Evolutionary conservation across 139 green algal species (phyloP).

Genomic region (Chlamydomonas sphaeroides): DNA sequence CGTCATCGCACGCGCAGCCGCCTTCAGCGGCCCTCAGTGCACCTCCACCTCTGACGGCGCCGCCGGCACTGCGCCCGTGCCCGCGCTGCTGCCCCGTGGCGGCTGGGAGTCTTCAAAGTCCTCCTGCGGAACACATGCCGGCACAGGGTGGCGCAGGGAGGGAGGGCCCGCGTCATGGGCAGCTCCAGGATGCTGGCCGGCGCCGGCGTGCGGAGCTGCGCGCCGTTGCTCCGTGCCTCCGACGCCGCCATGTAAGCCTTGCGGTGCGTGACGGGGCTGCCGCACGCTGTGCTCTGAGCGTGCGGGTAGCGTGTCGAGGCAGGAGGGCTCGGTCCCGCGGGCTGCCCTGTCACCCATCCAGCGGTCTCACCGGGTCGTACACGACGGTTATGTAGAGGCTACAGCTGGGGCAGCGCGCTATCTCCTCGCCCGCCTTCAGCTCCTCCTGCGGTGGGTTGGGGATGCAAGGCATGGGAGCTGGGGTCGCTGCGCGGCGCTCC

Average conservation of each 20-base stretch:
- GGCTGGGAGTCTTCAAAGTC: not conserved
- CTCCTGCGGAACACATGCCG: not conserved
- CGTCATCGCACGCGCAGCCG: no score
- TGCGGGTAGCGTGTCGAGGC: not conserved
- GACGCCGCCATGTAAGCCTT: not conserved
- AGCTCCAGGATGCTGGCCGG: not conserved
- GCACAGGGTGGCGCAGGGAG: not conserved
- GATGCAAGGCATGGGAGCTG: no score
- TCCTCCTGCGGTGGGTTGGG: constrained; percentile 76
- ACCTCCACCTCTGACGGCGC: not conserved
- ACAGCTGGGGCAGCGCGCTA: constrained; percentile 95
- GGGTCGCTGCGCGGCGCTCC: no score
- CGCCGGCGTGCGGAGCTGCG: no score
- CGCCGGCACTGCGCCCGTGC: not conserved
- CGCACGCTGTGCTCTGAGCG: no score
- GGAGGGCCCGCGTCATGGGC: not conserved
- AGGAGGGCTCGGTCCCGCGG: not conserved
- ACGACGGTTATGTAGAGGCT: constrained; percentile 94
- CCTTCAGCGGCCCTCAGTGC: no score
- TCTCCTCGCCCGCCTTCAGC: constrained; percentile 88
- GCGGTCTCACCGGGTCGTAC: constrained; percentile 83
- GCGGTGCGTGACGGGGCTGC: not conserved
- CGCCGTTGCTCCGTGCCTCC: not conserved
- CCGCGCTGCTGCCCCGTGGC: not conserved
- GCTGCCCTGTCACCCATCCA: not conserved